phyloP scores from a whole-genome alignment of 352 stramenopile species.

The Hyaloperonospora arabidopsidis region DNA sequence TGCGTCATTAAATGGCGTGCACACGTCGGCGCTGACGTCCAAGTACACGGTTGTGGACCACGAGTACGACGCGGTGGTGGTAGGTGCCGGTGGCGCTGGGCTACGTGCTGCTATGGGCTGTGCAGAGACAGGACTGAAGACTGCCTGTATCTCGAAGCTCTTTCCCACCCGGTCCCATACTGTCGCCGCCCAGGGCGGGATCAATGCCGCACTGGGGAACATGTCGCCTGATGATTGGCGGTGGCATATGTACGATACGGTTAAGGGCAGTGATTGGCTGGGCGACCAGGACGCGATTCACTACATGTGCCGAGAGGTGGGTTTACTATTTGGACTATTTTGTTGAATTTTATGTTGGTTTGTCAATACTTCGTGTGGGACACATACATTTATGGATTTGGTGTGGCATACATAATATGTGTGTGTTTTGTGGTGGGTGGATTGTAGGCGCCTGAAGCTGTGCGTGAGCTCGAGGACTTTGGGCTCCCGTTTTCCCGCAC shows the following conservation, averaged over 20 bases:
- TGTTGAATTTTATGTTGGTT: background rate
- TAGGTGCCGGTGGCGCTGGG: conserved; percentile 91
- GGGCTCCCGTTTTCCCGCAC: conserved; percentile 94
- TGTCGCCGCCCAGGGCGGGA: conserved; percentile 93
- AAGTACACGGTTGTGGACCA: conserved; percentile 89
- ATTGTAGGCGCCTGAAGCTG: conserved; percentile 40
- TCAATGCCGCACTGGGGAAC: conserved; percentile 97
- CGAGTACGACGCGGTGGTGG: conserved; percentile 94
- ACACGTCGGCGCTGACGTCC: conserved; percentile 35
- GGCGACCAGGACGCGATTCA: conserved; percentile 98
- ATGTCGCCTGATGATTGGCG: conserved; percentile 95
- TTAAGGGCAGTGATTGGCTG: conserved; percentile 96
- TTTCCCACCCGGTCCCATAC: conserved; percentile 96
- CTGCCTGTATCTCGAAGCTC: conserved; percentile 95
- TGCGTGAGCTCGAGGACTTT: conserved; percentile 94
- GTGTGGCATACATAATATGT: conserved; percentile 1
- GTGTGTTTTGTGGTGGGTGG: background rate
- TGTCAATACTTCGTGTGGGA: too few relatives aligned
- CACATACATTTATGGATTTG: too few relatives aligned
- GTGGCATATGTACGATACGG: conserved; percentile 96
- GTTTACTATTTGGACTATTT: background rate
- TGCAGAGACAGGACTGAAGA: conserved; percentile 92
- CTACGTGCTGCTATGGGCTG: conserved; percentile 91
- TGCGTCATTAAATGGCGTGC: conserved; percentile 20
- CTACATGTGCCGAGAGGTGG: conserved; percentile 94